Percentiles rank a stretch among this genome's conserved stretches.
Evolutionary conservation across 768 basidiomycete genomes (phyloP).

Genomic region (Psilocybe sp.): DNA sequence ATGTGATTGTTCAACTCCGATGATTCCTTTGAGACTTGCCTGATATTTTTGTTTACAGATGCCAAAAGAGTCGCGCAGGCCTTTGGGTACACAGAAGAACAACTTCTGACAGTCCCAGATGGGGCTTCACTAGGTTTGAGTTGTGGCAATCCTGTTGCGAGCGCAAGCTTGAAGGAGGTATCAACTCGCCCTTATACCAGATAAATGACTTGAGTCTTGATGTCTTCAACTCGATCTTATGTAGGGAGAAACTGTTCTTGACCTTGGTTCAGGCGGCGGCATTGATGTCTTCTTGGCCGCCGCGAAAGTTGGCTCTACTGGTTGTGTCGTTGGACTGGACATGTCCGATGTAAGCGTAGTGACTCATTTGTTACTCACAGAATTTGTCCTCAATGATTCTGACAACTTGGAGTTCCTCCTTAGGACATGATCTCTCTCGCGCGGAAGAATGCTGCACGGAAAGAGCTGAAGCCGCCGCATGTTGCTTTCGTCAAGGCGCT

Average conservation of each 20-base stretch:
- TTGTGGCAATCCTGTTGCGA: conserved; percentile 52
- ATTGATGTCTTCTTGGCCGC: conserved; percentile 56
- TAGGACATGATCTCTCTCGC: conserved; percentile 53
- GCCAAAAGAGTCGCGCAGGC: conserved; percentile 34
- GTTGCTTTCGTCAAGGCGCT: conserved; percentile 46
- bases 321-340: conserved; percentile 55
- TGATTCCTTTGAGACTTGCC: background rate
- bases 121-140: conserved; percentile 48
- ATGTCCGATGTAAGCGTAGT: conserved; percentile 37
- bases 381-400: background rate
- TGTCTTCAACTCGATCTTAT: background rate
- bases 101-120: conserved; percentile 40
- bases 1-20: conserved; percentile 15
- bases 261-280: conserved; percentile 58
- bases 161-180: conserved; percentile 46
- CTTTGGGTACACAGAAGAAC: conserved; percentile 46
- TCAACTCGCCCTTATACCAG: background rate
- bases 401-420: background rate
- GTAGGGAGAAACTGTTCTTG: conserved; percentile 55
- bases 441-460: conserved; percentile 39
- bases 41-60: conserved; percentile 14
- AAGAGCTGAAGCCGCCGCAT: conserved; percentile 42
- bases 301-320: conserved; percentile 42
- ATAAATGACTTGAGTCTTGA: background rate
- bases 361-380: background rate